Evolutionary conservation across 371 early-diverging fungal genomes (phyloP).

Genomic region (Apophysomyces trapeziformis): DNA sequence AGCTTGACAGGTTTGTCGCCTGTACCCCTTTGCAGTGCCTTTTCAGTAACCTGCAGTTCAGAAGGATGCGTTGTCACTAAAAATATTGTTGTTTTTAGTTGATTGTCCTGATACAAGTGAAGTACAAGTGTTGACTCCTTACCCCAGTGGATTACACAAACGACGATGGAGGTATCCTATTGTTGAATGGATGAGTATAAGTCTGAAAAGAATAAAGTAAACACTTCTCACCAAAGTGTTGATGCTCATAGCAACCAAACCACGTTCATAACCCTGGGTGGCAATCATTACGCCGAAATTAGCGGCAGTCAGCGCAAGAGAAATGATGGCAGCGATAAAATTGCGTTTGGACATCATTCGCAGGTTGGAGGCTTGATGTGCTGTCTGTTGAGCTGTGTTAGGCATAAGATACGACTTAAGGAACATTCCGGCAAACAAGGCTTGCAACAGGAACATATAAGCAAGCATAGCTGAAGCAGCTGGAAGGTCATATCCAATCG

Average conservation of each 20-base stretch:
- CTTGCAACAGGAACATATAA: constrained; percentile 49
- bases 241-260: constrained; percentile 40
- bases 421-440: constrained; percentile 44
- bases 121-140: constrained; percentile 3
- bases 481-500: constrained; percentile 46
- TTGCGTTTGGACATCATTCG: constrained; percentile 57
- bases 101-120: not conserved
- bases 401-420: constrained; percentile 50
- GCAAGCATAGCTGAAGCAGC: constrained; percentile 50
- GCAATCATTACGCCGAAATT: constrained; percentile 47
- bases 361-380: constrained; percentile 39
- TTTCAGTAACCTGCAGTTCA: constrained; percentile 39
- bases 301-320: constrained; percentile 37
- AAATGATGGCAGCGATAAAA: constrained; percentile 38
- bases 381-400: constrained; percentile 33
- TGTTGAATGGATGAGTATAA: not conserved
- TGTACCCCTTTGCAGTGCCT: constrained; percentile 28
- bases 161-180: constrained; percentile 37
- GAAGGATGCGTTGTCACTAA: constrained; percentile 45
- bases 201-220: not conserved
- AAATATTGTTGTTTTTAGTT: not conserved
- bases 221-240: constrained; percentile 34
- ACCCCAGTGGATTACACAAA: constrained; percentile 48
- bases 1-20: constrained; percentile 51
- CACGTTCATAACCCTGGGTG: constrained; percentile 40